phyloP scores from a whole-genome alignment of 208 protist genomes.

The Leishmania turanica region DNA sequence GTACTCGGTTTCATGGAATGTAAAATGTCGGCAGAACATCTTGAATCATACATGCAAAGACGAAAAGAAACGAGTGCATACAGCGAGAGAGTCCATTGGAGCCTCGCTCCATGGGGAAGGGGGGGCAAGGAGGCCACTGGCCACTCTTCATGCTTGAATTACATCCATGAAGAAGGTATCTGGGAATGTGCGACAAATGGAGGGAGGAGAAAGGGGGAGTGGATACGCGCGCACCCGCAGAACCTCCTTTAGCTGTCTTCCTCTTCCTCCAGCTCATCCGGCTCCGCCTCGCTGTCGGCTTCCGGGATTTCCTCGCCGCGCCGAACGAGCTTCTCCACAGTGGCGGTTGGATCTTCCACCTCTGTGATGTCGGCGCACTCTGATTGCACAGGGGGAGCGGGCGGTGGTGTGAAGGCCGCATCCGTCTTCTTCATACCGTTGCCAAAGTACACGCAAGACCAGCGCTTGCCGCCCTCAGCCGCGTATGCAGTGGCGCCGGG shows the following conservation, averaged over 20 bases:
- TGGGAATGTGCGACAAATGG: too few species aligned
- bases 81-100: background rate
- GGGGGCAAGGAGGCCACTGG: background rate
- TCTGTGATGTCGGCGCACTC: conserved; percentile 88
- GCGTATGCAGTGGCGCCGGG: conserved; percentile 86
- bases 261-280: conserved; percentile 74
- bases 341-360: conserved; percentile 84
- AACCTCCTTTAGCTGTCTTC: conserved; percentile 48
- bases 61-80: conserved; percentile 1
- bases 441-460: conserved; percentile 91
- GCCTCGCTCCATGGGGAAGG: background rate
- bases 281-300: conserved; percentile 87
- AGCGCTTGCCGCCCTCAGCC: conserved; percentile 75
- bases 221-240: background rate
- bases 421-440: conserved; percentile 90
- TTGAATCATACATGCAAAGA: conserved; percentile 17
- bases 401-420: conserved; percentile 80
- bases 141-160: background rate
- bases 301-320: conserved; percentile 89
- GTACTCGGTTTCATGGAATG: background rate
- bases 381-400: conserved; percentile 71
- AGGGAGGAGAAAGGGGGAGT: background rate
- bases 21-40: background rate
- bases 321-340: conserved; percentile 90
- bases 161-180: background rate